Conservation (phyloP, 73 alveolate species). For the Breviolum minutum region DNA sequence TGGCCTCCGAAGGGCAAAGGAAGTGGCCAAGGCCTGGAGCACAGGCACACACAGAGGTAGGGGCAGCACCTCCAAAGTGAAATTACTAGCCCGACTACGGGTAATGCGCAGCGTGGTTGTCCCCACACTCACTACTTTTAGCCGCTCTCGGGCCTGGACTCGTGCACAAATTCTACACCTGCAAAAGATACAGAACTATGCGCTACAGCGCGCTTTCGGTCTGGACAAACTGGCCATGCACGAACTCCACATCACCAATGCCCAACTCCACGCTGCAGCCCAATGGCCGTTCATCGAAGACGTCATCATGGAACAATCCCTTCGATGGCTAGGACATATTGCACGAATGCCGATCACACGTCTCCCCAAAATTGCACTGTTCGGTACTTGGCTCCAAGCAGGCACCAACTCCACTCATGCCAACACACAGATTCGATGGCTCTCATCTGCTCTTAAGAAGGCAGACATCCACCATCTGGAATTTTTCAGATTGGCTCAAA, state of each 20-base stretch:
- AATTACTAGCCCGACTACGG: background rate
- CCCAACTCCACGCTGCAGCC: background rate
- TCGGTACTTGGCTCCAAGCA: background rate
- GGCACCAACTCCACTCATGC: background rate
- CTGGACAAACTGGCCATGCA: background rate
- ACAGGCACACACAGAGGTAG: background rate
- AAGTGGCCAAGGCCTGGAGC: conserved; percentile 1
- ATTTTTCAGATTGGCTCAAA: conserved; percentile 23
- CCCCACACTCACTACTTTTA: background rate
- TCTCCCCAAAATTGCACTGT: background rate
- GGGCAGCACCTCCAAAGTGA: background rate
- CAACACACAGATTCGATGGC: background rate
- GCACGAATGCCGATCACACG: background rate
- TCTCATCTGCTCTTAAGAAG: background rate
- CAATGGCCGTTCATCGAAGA: background rate
- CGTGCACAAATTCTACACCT: background rate
- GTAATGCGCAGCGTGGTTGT: conserved; percentile 9
- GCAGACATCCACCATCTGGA: background rate
- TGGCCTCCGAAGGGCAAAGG: background rate
- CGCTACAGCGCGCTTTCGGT: background rate
- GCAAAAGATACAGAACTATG: conserved; percentile 4
- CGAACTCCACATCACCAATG: background rate
- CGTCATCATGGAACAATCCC: background rate
- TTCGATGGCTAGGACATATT: conserved; percentile 13
- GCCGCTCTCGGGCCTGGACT: conserved; percentile 23